Conservation (phyloP, 495 filamentous ascomycete species). For the Aspergillus coremiiformis region DNA sequence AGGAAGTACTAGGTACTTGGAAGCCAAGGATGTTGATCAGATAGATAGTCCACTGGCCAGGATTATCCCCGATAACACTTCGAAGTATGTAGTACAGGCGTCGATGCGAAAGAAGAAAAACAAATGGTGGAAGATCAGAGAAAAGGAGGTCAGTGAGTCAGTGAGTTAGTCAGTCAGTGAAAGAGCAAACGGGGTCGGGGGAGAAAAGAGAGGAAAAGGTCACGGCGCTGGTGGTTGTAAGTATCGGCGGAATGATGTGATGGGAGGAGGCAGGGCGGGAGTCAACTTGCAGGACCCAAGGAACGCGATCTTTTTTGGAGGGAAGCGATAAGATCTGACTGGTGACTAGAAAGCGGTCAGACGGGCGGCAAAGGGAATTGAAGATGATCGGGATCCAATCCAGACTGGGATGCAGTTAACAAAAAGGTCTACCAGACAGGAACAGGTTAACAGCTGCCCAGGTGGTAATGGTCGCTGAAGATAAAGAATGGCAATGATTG, state of each 20-base stretch:
- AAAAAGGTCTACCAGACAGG: neutral
- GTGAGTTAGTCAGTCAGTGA: neutral
- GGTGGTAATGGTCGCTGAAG: neutral
- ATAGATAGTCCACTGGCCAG: neutral
- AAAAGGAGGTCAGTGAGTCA: constrained; percentile 5
- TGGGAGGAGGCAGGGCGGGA: constrained; percentile 16
- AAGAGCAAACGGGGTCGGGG: no score
- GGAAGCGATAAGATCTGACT: constrained; percentile 27
- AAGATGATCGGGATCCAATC: neutral
- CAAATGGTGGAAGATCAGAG: constrained; percentile 1
- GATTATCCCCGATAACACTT: neutral
- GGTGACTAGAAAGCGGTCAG: constrained; percentile 19
- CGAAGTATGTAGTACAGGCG: neutral
- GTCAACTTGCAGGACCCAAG: constrained; percentile 25
- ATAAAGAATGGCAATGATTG: neutral
- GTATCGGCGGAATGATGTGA: constrained; percentile 29
- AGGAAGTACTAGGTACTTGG: no score
- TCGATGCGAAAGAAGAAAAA: neutral
- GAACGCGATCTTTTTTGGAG: constrained; percentile 15
- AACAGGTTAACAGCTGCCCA: neutral
- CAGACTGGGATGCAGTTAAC: neutral
- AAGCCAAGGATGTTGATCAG: constrained; percentile 1
- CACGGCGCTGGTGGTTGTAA: no score
- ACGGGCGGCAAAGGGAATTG: constrained; percentile 21
- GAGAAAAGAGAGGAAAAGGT: constrained; percentile 5